Base-by-base conservation (phyloP, 2,329 filamentous ascomycete genomes). In the Fusarium devonianum region DNA sequence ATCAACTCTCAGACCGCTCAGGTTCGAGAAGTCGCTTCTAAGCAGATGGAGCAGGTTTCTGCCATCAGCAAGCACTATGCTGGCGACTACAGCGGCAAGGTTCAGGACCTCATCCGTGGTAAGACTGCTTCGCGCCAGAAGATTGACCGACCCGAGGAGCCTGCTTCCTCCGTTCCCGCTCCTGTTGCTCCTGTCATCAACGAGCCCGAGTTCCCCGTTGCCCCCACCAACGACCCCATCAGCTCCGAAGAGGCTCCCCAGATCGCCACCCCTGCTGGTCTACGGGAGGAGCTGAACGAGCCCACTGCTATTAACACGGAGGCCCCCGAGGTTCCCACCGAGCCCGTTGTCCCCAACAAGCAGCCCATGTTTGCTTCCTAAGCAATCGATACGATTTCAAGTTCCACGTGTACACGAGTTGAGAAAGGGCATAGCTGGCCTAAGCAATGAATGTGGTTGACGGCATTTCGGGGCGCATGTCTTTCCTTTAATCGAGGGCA, bases 11-110 rank as follows among this genome's bases (percentile, higher is more conserved):
- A 88, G 75, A 85, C 85, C 39, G 73, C 77, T 56, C 84, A 87
- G 74, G 76, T 87, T 40, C 81, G 82, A 64, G 73, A 75, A 47
- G 75, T 85, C 48, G 84, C 85, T 29, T 80, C 78, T 70, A 83
- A 87, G 74, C 84, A 87, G 68, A 84, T 85, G 36, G 76, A 79
- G 40, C 80, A 84, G 62, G 82, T 84, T 57, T 81, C 84, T 38
- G 77, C 82, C 64, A 73, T 85, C 29, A 83, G 84, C 66, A 88
- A 87, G 78, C 80, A 86, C 69, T 86, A 87, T 65, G 78, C 86
- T 64, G 84, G 82, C 29, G 84, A 88, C 67, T 86, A 88, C 71
- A 84, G 84, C 19, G 76, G 79, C 68, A 88, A 88, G 79, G 84
- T 86, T 46, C 84, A 87, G 73, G 76, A 82, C 62, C 75, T 87